phyloP scores from a whole-genome alignment of 2,329 filamentous ascomycete species.

The Diaporthe humulicola region DNA sequence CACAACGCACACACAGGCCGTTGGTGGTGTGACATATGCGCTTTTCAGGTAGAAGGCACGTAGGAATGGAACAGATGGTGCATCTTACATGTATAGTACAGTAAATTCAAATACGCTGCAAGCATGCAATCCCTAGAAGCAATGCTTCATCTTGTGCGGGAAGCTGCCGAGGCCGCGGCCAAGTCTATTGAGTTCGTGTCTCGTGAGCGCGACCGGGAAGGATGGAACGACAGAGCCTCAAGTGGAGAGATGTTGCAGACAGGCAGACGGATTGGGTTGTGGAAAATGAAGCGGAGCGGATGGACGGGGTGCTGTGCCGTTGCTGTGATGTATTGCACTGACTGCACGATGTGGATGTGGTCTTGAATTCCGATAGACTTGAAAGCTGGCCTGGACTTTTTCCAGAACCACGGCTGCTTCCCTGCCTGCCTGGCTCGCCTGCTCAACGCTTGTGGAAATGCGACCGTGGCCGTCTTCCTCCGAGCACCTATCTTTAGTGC shows the following conservation, averaged over 20 bases:
- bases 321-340: slow-evolving; percentile 3
- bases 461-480: slow-evolving; percentile 19
- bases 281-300: background rate
- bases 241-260: slow-evolving; percentile 19
- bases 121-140: slow-evolving; percentile 36
- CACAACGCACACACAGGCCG: background rate
- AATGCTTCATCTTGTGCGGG: slow-evolving; percentile 39
- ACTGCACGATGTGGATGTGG: slow-evolving; percentile 7
- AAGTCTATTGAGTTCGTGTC: slow-evolving; percentile 31
- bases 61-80: background rate
- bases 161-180: slow-evolving; percentile 34
- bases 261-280: slow-evolving; percentile 9
- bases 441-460: background rate
- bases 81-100: slow-evolving; percentile 39
- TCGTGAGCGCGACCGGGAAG: slow-evolving; percentile 33
- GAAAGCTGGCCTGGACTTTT: slow-evolving; percentile 38
- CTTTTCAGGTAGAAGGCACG: background rate
- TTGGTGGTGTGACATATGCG: background rate
- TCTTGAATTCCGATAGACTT: background rate
- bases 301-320: background rate
- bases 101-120: slow-evolving; percentile 29
- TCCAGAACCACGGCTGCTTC: slow-evolving; percentile 14
- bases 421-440: slow-evolving; percentile 3
- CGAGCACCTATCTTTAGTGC: slow-evolving; percentile 27
- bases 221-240: slow-evolving; percentile 2